These are phyloP conservation scores for Acanthamoeba royreba DNA, from an alignment of 208 protist species.

Conservation along the genomic window DNA sequence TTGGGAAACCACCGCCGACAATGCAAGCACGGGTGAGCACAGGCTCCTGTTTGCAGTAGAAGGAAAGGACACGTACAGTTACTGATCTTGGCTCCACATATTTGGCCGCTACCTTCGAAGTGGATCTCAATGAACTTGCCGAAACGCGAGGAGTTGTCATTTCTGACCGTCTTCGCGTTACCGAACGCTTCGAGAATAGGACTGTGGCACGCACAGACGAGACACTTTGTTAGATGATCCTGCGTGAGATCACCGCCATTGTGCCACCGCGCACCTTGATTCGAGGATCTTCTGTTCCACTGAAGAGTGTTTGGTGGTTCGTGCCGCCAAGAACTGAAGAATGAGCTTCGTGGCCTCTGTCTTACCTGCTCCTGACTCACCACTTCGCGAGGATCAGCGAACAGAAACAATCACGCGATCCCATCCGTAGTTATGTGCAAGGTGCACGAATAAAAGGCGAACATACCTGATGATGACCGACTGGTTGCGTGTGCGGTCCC, in stretches of 20 bases:
- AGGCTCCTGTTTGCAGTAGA: not conserved
- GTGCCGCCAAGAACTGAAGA: conserved; percentile 75
- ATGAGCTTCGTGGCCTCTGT: conserved; percentile 83
- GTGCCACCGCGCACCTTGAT: conserved; percentile 51
- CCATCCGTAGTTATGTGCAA: not conserved
- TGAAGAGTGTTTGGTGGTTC: not conserved
- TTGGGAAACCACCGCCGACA: not conserved
- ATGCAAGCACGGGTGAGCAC: not conserved
- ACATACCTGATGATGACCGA: conserved; percentile 64
- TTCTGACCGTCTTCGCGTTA: conserved; percentile 76
- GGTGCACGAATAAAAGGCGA: not conserved
- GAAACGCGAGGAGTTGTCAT: conserved; percentile 81
- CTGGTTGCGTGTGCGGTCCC: conserved; percentile 62
- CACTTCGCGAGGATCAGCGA: not conserved
- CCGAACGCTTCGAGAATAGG: conserved; percentile 72
- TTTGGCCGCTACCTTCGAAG: conserved; percentile 65
- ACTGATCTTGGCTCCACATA: conserved; percentile 61
- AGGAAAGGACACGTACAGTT: conserved; percentile 55
- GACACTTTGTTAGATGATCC: conserved; percentile 40
- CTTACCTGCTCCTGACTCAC: conserved; percentile 78
- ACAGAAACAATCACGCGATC: not conserved
- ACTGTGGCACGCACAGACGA: not conserved
- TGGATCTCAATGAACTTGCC: conserved; percentile 77
- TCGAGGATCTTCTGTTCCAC: conserved; percentile 74
- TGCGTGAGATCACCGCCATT: not conserved